Conservation (phyloP, 495 filamentous ascomycete species). For the Hypoxylon fuscum region DNA sequence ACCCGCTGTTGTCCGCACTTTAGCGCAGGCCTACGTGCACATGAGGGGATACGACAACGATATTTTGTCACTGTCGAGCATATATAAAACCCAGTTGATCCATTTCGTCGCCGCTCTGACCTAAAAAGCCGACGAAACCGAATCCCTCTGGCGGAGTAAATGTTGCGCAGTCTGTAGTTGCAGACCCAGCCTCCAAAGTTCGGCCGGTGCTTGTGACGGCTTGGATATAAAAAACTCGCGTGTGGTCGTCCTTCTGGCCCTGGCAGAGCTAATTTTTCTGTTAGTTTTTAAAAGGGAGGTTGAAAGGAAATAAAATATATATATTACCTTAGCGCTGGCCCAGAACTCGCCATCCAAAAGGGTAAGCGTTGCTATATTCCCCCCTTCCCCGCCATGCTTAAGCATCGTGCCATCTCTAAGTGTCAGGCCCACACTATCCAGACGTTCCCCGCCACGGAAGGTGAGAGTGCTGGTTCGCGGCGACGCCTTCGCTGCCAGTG, state of each 20-base stretch:
- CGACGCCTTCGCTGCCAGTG: constrained; percentile 40
- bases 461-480: constrained; percentile 51
- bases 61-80: constrained; percentile 45
- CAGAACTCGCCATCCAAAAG: constrained; percentile 59
- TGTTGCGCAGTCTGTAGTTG: constrained; percentile 59
- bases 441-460: constrained; percentile 57
- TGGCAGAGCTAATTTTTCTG: too few species aligned
- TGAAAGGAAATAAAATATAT: too few species aligned
- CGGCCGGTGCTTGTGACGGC: constrained; percentile 63
- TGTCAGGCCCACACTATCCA: constrained; percentile 61
- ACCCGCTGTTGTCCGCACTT: too few species aligned
- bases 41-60: constrained; percentile 8
- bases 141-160: constrained; percentile 62
- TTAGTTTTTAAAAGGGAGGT: too few species aligned
- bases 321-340: constrained; percentile 55
- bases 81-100: constrained; percentile 68
- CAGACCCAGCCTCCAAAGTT: constrained; percentile 56
- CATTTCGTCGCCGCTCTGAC: constrained; percentile 66
- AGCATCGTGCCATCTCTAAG: constrained; percentile 56
- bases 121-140: constrained; percentile 65
- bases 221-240: constrained; percentile 65
- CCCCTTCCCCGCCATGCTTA: constrained; percentile 66
- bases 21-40: too few species aligned
- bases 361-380: constrained; percentile 52
- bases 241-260: constrained; percentile 57